Evolutionary conservation across 495 filamentous ascomycete genomes (phyloP), one percentile per base, ranked within the genome.

Genomic region (Xylaria intraflava): DNA sequence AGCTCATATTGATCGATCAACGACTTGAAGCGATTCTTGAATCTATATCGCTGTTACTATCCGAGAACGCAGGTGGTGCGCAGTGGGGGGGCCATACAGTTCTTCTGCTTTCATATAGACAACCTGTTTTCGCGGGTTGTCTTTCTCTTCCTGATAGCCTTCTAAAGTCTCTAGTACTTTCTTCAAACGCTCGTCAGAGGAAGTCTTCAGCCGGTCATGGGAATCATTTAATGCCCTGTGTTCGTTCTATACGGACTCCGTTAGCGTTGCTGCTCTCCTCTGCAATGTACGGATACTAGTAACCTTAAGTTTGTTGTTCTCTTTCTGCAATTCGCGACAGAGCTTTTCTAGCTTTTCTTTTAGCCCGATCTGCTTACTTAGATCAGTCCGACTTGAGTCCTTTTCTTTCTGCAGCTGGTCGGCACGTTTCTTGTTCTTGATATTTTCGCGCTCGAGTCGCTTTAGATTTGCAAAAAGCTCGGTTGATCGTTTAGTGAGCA

Each of bases 231-330:
- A 73, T 36, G 85, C 86, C 64, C 91, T 89, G 64, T 93, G 86
- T 60, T 98, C 93, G 64, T 92, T 91, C 91, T 96, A 70, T 47
- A 46, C 24, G 50, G 20, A 27, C 43, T 33, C 55, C 55, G 57
- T 75, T 65, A 76, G 72, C 39, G 45, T 46, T 33, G 43, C 14
- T n/a, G 24, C 23, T 19, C 6, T 57, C 17, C 31, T 36, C 2
- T 16, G 12, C 17, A 30, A 42, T 29, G 36, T 17, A 17, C 43
- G 17, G 38, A 53, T 56, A 52, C 51, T 46, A 53, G 65, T 69
- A 50, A 95, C 91, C 85, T 97, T 97, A 16, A 98, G 78, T 67
- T 91, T 89, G 67, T 97, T 96, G 68, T 97, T 97, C 65, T 98
- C 94, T 62, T 89, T 87, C 38, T 91, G 90, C 30, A 96, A 74